These are phyloP conservation scores for Aureobasidium zeae DNA, from an alignment of 2,329 filamentous ascomycete genomes.

Conservation along the genomic window DNA sequence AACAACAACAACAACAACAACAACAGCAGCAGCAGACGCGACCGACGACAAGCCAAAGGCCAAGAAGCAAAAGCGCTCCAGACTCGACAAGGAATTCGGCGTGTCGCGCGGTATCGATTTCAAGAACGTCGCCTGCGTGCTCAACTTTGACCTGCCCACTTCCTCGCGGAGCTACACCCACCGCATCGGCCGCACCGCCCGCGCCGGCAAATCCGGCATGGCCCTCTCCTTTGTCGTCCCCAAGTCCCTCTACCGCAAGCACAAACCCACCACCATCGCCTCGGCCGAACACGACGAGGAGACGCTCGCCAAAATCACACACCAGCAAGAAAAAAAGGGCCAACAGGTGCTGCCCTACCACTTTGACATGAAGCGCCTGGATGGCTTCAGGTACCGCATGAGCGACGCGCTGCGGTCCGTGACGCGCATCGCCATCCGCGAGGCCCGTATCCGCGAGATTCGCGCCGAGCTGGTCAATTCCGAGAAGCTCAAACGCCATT, in stretches of 20 bases:
- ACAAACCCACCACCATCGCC: slow-evolving; percentile 72
- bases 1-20: slow-evolving; percentile 18
- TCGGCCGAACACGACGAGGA: slow-evolving; percentile 76
- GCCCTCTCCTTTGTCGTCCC: slow-evolving; percentile 93
- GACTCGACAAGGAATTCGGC: slow-evolving; percentile 77
- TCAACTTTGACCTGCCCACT: slow-evolving; percentile 92
- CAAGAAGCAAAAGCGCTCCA: slow-evolving; percentile 55
- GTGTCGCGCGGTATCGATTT: slow-evolving; percentile 97
- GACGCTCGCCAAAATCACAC: slow-evolving; percentile 68
- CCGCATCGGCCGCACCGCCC: slow-evolving; percentile 84
- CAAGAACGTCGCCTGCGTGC: slow-evolving; percentile 83
- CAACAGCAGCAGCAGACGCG: slow-evolving; percentile 22
- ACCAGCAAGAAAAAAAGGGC: slow-evolving; percentile 67
- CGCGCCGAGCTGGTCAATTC: slow-evolving; percentile 84
- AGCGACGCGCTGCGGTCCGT: slow-evolving; percentile 84
- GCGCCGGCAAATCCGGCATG: slow-evolving; percentile 86
- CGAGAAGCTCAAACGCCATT: slow-evolving; percentile 89
- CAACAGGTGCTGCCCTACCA: slow-evolving; percentile 81
- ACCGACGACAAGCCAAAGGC: slow-evolving; percentile 26
- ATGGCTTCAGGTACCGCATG: slow-evolving; percentile 91
- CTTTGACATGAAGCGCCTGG: slow-evolving; percentile 90
- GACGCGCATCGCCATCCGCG: slow-evolving; percentile 79
- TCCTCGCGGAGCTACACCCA: slow-evolving; percentile 93
- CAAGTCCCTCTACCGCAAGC: slow-evolving; percentile 70
- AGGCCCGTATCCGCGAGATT: slow-evolving; percentile 80